These are phyloP conservation scores for Colletotrichum destructivum DNA, from an alignment of 2,329 filamentous ascomycete species.

Conservation along the genomic window DNA sequence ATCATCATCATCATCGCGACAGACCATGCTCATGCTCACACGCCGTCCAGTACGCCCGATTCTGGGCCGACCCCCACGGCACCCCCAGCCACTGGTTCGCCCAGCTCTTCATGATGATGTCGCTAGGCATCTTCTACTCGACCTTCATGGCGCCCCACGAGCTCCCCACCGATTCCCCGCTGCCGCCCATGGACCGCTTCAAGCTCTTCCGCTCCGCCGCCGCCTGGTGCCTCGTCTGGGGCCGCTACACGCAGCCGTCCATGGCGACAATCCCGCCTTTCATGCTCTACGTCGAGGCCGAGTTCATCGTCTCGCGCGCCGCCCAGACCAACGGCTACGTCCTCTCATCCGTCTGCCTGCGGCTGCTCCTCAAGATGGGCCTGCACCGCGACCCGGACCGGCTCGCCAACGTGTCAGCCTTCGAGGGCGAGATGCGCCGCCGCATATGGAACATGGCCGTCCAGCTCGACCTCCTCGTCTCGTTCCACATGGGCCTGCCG, in stretches of 20 bases:
- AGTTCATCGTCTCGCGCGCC: conserved; percentile 66
- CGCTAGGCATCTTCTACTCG: conserved; percentile 61
- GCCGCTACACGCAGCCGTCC: conserved; percentile 66
- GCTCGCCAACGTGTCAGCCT: conserved; percentile 65
- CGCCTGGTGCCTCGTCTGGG: conserved; percentile 65
- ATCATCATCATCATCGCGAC: neutral
- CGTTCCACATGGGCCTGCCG: conserved; percentile 78
- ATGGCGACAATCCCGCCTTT: conserved; percentile 65
- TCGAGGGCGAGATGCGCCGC: conserved; percentile 69
- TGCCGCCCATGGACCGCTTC: conserved; percentile 61
- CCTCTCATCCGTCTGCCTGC: conserved; percentile 64
- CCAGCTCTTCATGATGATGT: conserved; percentile 64
- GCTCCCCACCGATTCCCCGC: conserved; percentile 56
- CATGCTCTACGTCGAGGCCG: conserved; percentile 66
- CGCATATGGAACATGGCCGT: conserved; percentile 68
- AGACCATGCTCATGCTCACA: neutral
- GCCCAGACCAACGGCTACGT: conserved; percentile 70
- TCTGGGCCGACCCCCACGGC: conserved; percentile 61
- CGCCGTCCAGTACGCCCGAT: conserved; percentile 60
- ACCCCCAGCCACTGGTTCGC: conserved; percentile 64
- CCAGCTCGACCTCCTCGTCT: conserved; percentile 75
- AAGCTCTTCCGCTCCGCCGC: conserved; percentile 64
- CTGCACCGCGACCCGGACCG: conserved; percentile 70
- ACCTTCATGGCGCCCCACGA: conserved; percentile 61
- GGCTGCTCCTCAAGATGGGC: conserved; percentile 72